These are phyloP conservation scores for Hapsidospora chrysogenum DNA, from an alignment of 495 filamentous ascomycete genomes.

Conservation along the genomic window DNA sequence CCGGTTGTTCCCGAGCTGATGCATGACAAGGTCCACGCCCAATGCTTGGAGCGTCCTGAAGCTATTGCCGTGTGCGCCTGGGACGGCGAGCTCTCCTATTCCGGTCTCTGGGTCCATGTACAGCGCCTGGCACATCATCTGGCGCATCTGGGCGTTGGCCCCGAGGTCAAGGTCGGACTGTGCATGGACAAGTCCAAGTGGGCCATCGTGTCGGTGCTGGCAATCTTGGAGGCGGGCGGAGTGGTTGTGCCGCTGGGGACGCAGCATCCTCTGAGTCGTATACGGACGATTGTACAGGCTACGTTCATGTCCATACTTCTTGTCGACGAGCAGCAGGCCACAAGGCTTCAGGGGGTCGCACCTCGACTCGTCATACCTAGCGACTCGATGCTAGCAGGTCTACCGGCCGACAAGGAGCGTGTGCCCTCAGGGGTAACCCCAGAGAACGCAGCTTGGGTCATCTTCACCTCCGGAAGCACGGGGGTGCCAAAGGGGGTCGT, in stretches of 20 bases:
- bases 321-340: conserved; percentile 6
- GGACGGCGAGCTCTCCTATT: conserved; percentile 38
- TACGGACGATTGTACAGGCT: background rate
- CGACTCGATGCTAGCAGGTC: background rate
- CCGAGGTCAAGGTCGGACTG: conserved; percentile 24
- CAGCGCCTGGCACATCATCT: conserved; percentile 24
- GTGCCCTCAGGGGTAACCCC: background rate
- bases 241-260: background rate
- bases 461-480: background rate
- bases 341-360: background rate
- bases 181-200: conserved; percentile 27
- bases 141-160: conserved; percentile 16
- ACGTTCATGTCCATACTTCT: conserved; percentile 22
- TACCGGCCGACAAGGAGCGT: no score
- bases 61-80: conserved; percentile 18
- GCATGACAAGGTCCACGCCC: no score
- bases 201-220: conserved; percentile 26
- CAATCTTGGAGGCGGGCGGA: conserved; percentile 16
- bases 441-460: background rate
- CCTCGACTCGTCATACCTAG: background rate
- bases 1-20: no score
- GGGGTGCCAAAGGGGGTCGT: conserved; percentile 23
- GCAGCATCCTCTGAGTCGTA: background rate
- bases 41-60: no score
- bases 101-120: conserved; percentile 26